Percentiles rank a stretch among this genome's conserved stretches.
These are phyloP conservation scores for Synchytrium microbalum DNA, from an alignment of 371 early-diverging fungal genomes.

Conservation along the genomic window DNA sequence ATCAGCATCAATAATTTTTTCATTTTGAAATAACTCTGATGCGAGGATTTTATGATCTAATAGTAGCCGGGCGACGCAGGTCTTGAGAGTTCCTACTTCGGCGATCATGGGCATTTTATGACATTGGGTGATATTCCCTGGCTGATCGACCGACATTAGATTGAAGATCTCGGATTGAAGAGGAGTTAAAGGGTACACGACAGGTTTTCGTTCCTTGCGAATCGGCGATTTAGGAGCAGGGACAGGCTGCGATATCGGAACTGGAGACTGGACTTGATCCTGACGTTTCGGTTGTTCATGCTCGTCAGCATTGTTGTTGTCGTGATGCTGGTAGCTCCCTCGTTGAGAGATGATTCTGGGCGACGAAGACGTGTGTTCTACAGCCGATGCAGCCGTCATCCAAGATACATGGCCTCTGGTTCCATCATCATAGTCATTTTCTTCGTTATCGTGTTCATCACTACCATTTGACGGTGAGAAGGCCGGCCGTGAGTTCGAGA, in stretches of 20 bases:
- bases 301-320: not conserved
- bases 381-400: not conserved
- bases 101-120: not conserved
- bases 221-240: no score
- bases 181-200: not conserved
- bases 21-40: conserved; percentile 36
- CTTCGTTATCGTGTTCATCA: not conserved
- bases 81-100: not conserved
- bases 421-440: not conserved
- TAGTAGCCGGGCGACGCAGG: not conserved
- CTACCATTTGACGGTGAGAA: not conserved
- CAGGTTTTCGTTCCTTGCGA: not conserved
- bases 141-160: not conserved
- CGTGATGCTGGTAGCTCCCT: not conserved
- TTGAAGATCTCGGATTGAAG: not conserved
- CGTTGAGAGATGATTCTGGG: not conserved
- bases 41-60: conserved; percentile 16
- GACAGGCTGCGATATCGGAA: no score
- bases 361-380: not conserved
- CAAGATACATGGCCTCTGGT: not conserved
- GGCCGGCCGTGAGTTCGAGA: no score
- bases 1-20: conserved; percentile 41
- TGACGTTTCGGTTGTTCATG: not conserved
- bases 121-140: not conserved
- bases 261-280: not conserved